Base-by-base conservation (phyloP, 352 stramenopile species). In the Bremia lactucae region DNA sequence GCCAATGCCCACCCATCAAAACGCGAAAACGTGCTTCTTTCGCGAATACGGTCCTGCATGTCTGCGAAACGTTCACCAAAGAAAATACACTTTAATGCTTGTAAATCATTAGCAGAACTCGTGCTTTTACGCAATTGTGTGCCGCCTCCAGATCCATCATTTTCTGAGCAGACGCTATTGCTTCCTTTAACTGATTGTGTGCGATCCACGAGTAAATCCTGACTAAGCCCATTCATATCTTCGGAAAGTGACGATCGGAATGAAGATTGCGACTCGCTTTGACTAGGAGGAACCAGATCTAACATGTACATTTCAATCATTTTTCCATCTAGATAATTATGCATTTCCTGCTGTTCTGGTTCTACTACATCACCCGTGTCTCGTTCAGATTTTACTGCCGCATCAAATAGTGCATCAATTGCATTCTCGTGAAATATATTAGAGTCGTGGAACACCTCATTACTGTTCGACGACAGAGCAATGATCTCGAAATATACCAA, bases 1-100 rank as follows among this genome's bases (percentile, higher is more conserved):
- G 81, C 55, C 16, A 97, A 55, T 35, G 94, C 75, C 82, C 83
- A 97, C 13, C 80, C 85, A 7, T 78, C 61, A 29, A 68, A 72
- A 2, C 65, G 61, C 25, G 73, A 56, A 42, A 77, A 83, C 1
- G 46, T 46, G 48, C 85, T 97, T 31, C 74, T 62, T 19, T 69
- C 59, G 18, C 71, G 70, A 23, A 97, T 73, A 11, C 90, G 75
- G 13, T 73, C 70, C 49, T 87, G 83, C 45, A 95, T 96, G 18
- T 88, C 80, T 13, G 71, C 77, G 76, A 94, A 97, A 13, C 83
- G 78, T 56, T 98, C 90, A 15, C 68, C 68, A 31, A 81, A 75
- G 52, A 63, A 71, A 7, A 49, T 57, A 22, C 64, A 84, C 13
- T 56, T 59, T 0, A 28, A 29, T 6, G 15, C 35, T 21, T 50